Conservation (phyloP, 75 land plant genomes). For the Pseudotsuga menziesii region DNA sequence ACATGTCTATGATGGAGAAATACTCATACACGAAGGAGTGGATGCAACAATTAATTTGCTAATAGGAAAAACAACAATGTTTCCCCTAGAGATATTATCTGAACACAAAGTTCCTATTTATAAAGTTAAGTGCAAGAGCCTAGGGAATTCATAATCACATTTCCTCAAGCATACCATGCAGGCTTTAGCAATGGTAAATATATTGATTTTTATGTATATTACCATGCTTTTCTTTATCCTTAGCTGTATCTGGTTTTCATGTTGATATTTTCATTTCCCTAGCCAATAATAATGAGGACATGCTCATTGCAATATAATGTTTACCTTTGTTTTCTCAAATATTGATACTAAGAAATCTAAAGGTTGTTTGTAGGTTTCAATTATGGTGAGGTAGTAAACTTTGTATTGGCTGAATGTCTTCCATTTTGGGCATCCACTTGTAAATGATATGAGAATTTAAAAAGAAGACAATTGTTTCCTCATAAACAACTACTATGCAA, state of each 20-base stretch:
- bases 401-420: conserved; percentile 87
- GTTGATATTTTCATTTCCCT: not conserved
- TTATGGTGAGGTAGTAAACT: conserved; percentile 92
- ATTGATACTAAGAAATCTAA: too few relatives aligned
- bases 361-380: conserved; percentile 58
- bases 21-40: conserved; percentile 48
- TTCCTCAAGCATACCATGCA: conserved; percentile 87
- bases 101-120: conserved; percentile 71
- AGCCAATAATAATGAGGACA: not conserved
- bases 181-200: conserved; percentile 85
- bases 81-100: conserved; percentile 65
- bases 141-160: conserved; percentile 78
- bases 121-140: conserved; percentile 79
- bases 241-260: not conserved
- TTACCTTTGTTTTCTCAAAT: too few relatives aligned
- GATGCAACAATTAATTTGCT: conserved; percentile 77
- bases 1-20: conserved; percentile 59
- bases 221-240: not conserved
- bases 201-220: not conserved
- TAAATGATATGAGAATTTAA: conserved; percentile 65
- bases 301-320: not conserved
- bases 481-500: conserved; percentile 87
- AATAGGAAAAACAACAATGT: conserved; percentile 84
- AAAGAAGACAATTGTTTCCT: conserved; percentile 69
- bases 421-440: conserved; percentile 74